A percentile compares a stretch with the other conserved stretches of the same genome.
Evolutionary conservation across 345 rosid species (phyloP).

Genomic region (Orychophragmus violaceus): DNA sequence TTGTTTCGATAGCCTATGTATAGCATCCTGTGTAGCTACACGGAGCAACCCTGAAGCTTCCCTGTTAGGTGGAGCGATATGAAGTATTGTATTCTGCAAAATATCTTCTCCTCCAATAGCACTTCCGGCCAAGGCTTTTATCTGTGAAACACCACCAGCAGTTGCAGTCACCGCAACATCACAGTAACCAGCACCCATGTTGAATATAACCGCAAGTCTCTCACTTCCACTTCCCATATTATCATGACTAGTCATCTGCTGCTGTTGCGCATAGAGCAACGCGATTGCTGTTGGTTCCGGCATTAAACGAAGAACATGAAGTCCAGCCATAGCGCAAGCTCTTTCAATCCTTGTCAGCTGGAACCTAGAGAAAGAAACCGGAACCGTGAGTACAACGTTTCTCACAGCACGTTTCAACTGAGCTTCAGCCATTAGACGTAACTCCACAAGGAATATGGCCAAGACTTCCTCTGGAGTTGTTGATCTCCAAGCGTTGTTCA

Average conservation of each 20-base stretch:
- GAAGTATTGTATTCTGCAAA: constrained; percentile 57
- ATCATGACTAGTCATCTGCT: constrained; percentile 59
- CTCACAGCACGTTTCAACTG: constrained; percentile 67
- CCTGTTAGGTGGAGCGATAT: constrained; percentile 42
- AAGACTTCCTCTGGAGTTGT: constrained; percentile 90
- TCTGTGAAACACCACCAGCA: constrained; percentile 94
- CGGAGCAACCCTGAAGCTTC: constrained; percentile 56
- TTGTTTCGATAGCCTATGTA: constrained; percentile 54
- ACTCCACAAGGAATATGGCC: constrained; percentile 64
- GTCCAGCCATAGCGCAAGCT: constrained; percentile 92
- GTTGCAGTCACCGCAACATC: constrained; percentile 80
- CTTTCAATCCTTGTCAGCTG: constrained; percentile 76
- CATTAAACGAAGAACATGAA: constrained; percentile 75
- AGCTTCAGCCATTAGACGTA: constrained; percentile 68
- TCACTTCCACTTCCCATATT: constrained; percentile 79
- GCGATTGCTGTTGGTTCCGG: constrained; percentile 91
- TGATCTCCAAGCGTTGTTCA: constrained; percentile 79
- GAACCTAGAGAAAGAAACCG: constrained; percentile 78
- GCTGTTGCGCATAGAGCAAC: constrained; percentile 79
- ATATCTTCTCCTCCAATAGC: constrained; percentile 83
- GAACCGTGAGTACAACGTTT: constrained; percentile 69
- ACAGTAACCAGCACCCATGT: constrained; percentile 84
- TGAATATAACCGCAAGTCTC: constrained; percentile 76
- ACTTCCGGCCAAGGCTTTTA: constrained; percentile 66
- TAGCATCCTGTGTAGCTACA: constrained; percentile 68